phyloP scores from a whole-genome alignment of 73 alveolate genomes.

The Paramecium sexaurelia region DNA sequence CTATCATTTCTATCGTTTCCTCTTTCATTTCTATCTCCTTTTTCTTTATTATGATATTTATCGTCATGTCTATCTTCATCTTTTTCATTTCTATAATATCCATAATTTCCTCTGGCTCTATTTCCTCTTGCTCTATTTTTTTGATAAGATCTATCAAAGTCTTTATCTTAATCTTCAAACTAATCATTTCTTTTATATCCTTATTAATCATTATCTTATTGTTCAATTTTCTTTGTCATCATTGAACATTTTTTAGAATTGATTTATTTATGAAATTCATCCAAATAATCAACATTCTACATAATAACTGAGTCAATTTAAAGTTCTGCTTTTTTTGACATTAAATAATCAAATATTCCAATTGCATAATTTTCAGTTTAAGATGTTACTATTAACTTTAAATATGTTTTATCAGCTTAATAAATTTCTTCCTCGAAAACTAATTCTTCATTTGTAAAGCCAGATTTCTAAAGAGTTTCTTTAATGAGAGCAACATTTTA shows the following conservation, averaged over 20 bases:
- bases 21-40: neutral
- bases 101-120: neutral
- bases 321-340: neutral
- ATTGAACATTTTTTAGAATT: neutral
- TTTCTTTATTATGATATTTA: neutral
- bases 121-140: neutral
- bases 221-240: neutral
- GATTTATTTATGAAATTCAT: conserved; percentile 28
- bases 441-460: neutral
- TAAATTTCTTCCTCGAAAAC: neutral
- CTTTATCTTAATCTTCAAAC: neutral
- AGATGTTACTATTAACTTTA: conserved; percentile 1
- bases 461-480: neutral
- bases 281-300: conserved; percentile 53
- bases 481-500: neutral
- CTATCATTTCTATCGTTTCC: neutral
- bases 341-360: neutral
- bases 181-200: neutral
- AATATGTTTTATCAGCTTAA: conserved; percentile 3
- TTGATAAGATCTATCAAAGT: neutral
- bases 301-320: neutral
- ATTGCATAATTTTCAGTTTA: conserved; percentile 6
- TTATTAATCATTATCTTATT: neutral
- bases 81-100: neutral
- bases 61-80: neutral